Evolutionary conservation across 192 early-diverging fungal genomes (phyloP).

Genomic region (Spizellomyces punctatus): DNA sequence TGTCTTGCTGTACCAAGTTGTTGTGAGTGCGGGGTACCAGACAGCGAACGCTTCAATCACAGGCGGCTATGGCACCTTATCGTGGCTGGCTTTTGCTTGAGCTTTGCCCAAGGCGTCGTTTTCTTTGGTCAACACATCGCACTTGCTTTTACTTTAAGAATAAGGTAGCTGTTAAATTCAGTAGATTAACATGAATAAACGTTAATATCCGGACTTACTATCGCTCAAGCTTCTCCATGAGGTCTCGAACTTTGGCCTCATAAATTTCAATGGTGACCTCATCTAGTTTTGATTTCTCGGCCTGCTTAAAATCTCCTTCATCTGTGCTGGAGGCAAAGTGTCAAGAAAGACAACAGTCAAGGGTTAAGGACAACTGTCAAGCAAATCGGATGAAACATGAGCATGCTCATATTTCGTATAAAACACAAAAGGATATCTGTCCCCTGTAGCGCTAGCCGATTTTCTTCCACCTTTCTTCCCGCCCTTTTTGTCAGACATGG

Average conservation of each 20-base stretch:
- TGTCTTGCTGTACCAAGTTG: conserved; percentile 52
- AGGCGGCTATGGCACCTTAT: conserved; percentile 57
- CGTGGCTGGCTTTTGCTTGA: conserved; percentile 55
- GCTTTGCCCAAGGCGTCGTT: conserved; percentile 52
- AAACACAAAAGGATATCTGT: conserved; percentile 20
- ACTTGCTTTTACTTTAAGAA: conserved; percentile 52
- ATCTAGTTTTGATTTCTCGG: conserved; percentile 35
- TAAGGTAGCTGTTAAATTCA: too few relatives aligned
- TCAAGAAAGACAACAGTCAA: conserved; percentile 4
- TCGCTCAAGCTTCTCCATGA: conserved; percentile 53
- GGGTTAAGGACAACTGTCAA: conserved; percentile 10
- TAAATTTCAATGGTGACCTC: conserved; percentile 55
- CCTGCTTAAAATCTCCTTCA: conserved; percentile 23
- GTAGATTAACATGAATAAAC: too few relatives aligned
- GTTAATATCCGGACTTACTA: conserved; percentile 36
- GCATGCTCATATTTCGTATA: background rate
- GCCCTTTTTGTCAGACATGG: conserved; percentile 37
- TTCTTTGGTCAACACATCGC: conserved; percentile 47
- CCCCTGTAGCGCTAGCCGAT: conserved; percentile 14
- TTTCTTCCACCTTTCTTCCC: conserved; percentile 29
- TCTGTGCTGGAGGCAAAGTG: background rate
- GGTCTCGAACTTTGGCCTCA: conserved; percentile 52
- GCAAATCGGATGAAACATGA: background rate
- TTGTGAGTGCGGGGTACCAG: background rate
- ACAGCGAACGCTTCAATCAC: conserved; percentile 13